Base-by-base conservation (phyloP, 169 alveolate genomes). In the Eimeria necatrix region DNA sequence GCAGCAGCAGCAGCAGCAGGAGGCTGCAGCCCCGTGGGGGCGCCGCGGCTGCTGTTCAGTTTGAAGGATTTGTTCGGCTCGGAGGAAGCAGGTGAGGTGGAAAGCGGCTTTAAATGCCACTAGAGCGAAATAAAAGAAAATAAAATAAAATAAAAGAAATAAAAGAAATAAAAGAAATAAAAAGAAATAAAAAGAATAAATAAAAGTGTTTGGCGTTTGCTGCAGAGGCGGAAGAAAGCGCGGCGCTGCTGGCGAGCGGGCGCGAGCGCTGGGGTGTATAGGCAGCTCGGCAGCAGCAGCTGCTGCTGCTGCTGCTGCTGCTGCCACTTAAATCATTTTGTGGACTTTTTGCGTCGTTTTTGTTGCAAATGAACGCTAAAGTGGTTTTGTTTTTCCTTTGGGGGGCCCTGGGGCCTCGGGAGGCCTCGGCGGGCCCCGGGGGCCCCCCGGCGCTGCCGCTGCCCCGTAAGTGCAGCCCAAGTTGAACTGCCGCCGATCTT, bases 181-280 rank as follows among this genome's bases (percentile, higher is more conserved):
- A 53, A 53, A 12, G 61, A 53, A 53, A 53, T 53, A 53, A 53
- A 53, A 53, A 53, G 6, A 53, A 53, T 53, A 53, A 53, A 53
- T 53, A 53, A 53, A 53, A 53, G 6, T 8, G 12, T 6, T 53
- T 53, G 61, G 61, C 12, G 61, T 12, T 8, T 53, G 61, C 61
- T 8, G 61, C 64, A 56, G 10, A 56, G 1, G 2, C 10, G 64
- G 18, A 56, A 32, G 41, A 32, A 32, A 32, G 41, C 2, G 41
- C 41, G 0, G 41, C 49, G 18, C 84, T 73, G 7, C 24, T 73
- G n/a, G 53, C 12, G 49, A n/a, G 9, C 10, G 84, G 56, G 84
- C 53, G 84, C 1, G 24, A 51, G 84, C 16, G 84, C 24, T 73
- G 84, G 84, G 84, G 84, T 73, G 84, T 73, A 73, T 73, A 73